Evolutionary conservation across 2,329 filamentous ascomycete species (phyloP).

Genomic region (Tolypocladium nubicola): DNA sequence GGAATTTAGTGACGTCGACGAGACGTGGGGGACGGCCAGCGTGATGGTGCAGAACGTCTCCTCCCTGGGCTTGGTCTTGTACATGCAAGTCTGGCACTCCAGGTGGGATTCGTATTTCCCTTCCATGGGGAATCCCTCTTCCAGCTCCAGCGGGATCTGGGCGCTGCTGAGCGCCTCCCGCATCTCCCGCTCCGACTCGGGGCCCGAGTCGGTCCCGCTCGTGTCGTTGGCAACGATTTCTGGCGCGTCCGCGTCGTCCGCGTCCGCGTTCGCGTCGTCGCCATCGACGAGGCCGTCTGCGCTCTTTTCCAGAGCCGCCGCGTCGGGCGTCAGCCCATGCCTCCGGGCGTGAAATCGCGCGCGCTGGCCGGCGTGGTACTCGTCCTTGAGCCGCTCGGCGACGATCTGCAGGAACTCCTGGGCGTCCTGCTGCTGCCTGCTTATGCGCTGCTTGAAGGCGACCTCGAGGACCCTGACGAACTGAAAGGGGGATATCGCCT

Average conservation of each 20-base stretch:
- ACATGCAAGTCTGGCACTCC: slow-evolving; percentile 81
- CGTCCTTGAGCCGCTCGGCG: slow-evolving; percentile 82
- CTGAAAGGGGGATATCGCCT: slow-evolving; percentile 78
- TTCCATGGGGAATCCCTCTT: slow-evolving; percentile 82
- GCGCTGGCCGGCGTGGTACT: slow-evolving; percentile 77
- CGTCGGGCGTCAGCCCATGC: slow-evolving; percentile 11
- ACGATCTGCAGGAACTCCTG: slow-evolving; percentile 96
- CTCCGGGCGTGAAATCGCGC: slow-evolving; percentile 50
- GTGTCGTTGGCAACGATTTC: background rate
- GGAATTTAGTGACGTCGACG: slow-evolving; percentile 67
- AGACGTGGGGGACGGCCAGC: slow-evolving; percentile 77
- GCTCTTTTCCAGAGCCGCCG: background rate
- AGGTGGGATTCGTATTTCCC: slow-evolving; percentile 90
- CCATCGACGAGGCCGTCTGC: slow-evolving; percentile 4
- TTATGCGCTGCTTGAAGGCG: slow-evolving; percentile 84
- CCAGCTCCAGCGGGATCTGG: slow-evolving; percentile 29
- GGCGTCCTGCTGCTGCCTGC: slow-evolving; percentile 90
- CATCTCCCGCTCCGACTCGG: slow-evolving; percentile 4
- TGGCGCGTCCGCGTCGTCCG: slow-evolving; percentile 1
- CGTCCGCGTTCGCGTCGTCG: slow-evolving; percentile 10
- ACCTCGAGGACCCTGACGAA: slow-evolving; percentile 78
- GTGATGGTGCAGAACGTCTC: slow-evolving; percentile 89
- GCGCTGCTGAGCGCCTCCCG: slow-evolving; percentile 6
- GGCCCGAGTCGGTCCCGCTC: background rate
- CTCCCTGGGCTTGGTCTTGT: slow-evolving; percentile 73